Conservation (phyloP, 179 eudicot species). For the Nepenthes alata region DNA sequence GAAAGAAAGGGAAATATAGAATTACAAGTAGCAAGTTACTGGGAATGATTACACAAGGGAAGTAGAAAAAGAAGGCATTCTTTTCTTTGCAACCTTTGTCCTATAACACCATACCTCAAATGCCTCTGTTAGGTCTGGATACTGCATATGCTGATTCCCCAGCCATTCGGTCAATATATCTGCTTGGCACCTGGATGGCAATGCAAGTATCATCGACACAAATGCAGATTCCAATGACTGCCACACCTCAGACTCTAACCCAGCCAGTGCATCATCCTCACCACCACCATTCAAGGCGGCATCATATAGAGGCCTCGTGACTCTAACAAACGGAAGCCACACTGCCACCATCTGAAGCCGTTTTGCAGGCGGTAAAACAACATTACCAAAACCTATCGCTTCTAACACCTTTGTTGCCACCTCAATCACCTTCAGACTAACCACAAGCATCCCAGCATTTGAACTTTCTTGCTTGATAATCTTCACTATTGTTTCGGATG, state of each 20-base stretch:
- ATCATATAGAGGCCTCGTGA: constrained; percentile 37
- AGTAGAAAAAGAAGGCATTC: constrained; percentile 35
- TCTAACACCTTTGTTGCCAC: constrained; percentile 62
- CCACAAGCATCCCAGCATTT: constrained; percentile 22
- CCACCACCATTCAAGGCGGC: constrained; percentile 18
- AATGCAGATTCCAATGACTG: constrained; percentile 73
- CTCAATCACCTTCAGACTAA: constrained; percentile 55
- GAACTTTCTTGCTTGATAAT: constrained; percentile 24
- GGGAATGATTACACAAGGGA: constrained; percentile 21
- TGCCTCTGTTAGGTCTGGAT: constrained; percentile 91
- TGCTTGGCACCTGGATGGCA: constrained; percentile 72
- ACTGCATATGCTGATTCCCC: constrained; percentile 41
- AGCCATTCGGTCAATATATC: constrained; percentile 78
- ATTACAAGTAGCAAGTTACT: background rate
- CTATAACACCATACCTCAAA: constrained; percentile 95
- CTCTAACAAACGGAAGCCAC: constrained; percentile 81
- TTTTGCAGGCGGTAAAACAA: constrained; percentile 47
- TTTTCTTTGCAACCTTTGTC: constrained; percentile 80
- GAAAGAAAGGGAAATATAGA: too few species aligned
- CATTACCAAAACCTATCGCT: constrained; percentile 65
- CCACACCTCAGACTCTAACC: constrained; percentile 63
- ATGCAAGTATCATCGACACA: constrained; percentile 61
- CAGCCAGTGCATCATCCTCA: constrained; percentile 28
- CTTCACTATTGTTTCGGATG: constrained; percentile 33
- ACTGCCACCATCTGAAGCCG: constrained; percentile 60